Base-by-base conservation (phyloP, 2,329 filamentous ascomycete species). In the Fusarium bulbicola region DNA sequence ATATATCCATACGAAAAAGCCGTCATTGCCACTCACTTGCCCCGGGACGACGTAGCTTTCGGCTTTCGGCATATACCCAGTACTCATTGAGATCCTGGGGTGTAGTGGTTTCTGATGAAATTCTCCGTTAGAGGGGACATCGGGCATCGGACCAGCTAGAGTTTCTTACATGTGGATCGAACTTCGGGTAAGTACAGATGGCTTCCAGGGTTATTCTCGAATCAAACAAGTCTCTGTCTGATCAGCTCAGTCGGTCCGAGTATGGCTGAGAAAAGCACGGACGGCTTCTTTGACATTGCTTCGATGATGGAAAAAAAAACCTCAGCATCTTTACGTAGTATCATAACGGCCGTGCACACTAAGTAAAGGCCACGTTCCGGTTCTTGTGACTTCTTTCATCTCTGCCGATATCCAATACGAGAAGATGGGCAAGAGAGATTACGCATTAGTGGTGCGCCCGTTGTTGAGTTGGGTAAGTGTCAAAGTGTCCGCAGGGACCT, bases 241-340 rank as follows among this genome's bases (percentile, higher is more conserved):
- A 43, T 8, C 5, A 6, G 15, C 6, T 0, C 12, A 30, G 4
- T 15, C 32, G 6, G 32, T 34, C 8, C 5, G 20, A 12, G 6
- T 12, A 30, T 8, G 20, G 20, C 45, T 16, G 5, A 47, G 3
- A 28, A 47, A n/a, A 12, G 45, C 45, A n/a, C 20, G 10, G 26
- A 4, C 20, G 9, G 10, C 28, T 16, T 49, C 43, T 7, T 21
- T 46, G 7, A 28, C 18, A 21, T 5, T 1, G 26, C 6, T 20
- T 46, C 18, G 3, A 26, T 20, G 7, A 26, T 20, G 11, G 10
- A 34, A 34, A 34, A 15, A 28, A 14, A 20, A 10, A 10, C 18
- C 18, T 28, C 26, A 46, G 13, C 26, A 49, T 30, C 20, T n/a
- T 5, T 30, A n/a, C 46, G 28, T n/a, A 7, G 6, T 7, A 32